Evolutionary conservation across 169 alveolate species (phyloP).

Genomic region (Eimeria maxima): DNA sequence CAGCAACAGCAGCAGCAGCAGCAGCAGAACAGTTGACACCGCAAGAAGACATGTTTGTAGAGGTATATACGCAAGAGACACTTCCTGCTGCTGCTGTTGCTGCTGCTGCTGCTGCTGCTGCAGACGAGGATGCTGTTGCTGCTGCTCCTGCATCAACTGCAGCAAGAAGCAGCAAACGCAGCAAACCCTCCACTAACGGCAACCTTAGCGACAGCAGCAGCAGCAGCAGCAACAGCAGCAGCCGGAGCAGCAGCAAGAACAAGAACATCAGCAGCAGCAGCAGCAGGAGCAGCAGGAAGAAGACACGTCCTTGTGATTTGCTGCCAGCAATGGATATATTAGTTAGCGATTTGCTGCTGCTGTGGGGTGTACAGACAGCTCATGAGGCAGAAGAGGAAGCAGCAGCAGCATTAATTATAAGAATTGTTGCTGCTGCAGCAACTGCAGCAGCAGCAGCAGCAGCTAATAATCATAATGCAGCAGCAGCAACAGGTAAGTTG

Average conservation of each 20-base stretch:
- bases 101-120: constrained; percentile 38
- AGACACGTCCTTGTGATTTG: neutral
- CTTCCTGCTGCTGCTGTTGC: neutral
- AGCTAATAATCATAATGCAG: neutral
- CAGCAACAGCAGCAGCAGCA: neutral
- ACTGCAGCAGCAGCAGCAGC: constrained; percentile 26
- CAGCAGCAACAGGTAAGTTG: no score
- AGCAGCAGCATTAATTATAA: constrained; percentile 7
- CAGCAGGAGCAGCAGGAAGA: neutral
- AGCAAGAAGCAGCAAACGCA: neutral
- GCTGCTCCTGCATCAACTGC: neutral
- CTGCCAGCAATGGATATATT: neutral
- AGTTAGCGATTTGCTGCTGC: constrained; percentile 15
- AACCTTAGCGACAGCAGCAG: no score
- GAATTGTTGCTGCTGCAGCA: no score
- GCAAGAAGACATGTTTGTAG: neutral
- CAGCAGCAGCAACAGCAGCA: no score
- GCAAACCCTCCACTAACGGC: no score
- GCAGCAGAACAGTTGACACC: neutral
- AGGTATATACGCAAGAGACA: neutral
- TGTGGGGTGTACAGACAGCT: neutral
- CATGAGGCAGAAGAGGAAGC: neutral
- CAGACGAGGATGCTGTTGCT: no score
- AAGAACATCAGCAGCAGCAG: neutral
- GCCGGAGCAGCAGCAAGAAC: constrained; percentile 16